Evolutionary conservation across 2,329 filamentous ascomycete species (phyloP).

Genomic region (Sordariomycetes sp.): DNA sequence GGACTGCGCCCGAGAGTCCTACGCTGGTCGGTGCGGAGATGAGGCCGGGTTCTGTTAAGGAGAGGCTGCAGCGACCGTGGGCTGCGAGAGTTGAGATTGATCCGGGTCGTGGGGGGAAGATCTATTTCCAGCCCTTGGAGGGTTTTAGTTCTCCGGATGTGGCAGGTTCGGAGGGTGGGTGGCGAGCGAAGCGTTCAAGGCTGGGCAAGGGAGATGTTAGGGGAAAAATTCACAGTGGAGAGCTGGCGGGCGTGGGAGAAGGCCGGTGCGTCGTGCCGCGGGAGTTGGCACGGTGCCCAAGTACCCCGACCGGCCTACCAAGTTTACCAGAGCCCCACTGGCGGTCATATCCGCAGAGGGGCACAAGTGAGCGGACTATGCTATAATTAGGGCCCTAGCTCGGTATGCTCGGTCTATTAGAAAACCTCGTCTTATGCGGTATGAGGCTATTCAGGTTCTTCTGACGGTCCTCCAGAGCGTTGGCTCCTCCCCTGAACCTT

Average conservation of each 20-base stretch:
- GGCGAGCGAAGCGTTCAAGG: background rate
- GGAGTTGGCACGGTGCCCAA: background rate
- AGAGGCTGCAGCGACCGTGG: background rate
- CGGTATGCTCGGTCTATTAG: too few relatives aligned
- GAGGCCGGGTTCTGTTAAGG: background rate
- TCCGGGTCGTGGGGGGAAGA: background rate
- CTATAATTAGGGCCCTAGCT: background rate
- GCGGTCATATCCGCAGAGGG: background rate
- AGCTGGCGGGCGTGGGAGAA: background rate
- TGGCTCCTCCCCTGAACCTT: too few relatives aligned
- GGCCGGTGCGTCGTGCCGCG: background rate
- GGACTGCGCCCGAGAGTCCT: background rate
- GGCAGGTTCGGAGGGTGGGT: too few relatives aligned
- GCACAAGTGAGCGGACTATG: background rate
- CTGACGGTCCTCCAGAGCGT: too few relatives aligned
- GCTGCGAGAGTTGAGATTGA: background rate
- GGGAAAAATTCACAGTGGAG: background rate
- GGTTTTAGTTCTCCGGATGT: background rate
- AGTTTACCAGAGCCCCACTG: background rate
- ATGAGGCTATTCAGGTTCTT: too few relatives aligned
- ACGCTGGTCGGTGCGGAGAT: background rate
- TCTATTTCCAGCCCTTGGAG: background rate
- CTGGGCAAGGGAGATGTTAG: background rate
- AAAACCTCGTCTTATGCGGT: too few relatives aligned
- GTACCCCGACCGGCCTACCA: background rate